phyloP scores from a whole-genome alignment of 306 rosid species.

The Glycine soja region DNA sequence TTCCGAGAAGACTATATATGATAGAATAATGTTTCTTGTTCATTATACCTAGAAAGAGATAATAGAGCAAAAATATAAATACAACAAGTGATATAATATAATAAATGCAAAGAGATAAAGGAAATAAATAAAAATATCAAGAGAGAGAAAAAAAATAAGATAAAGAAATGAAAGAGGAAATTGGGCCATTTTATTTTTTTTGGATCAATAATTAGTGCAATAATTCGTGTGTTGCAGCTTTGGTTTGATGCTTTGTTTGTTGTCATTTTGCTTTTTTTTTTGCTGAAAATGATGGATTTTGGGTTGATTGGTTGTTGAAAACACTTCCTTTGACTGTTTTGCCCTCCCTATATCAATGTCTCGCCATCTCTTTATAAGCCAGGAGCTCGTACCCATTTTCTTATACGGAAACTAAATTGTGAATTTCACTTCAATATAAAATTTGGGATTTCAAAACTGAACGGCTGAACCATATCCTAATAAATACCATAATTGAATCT shows the following conservation, averaged over 20 bases:
- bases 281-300: not conserved
- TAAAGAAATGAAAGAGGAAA: not conserved
- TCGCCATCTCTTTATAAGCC: constrained; percentile 36
- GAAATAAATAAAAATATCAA: no score
- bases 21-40: no score
- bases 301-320: not conserved
- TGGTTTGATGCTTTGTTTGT: constrained; percentile 35
- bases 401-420: not conserved
- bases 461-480: not conserved
- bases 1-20: no score
- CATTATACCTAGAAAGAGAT: no score
- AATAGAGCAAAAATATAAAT: no score
- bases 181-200: not conserved
- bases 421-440: not conserved
- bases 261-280: constrained; percentile 8
- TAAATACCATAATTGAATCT: not conserved
- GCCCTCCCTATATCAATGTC: not conserved
- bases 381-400: constrained; percentile 16
- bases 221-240: not conserved
- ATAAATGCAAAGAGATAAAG: no score
- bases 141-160: no score
- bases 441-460: not conserved
- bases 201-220: not conserved
- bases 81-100: no score
- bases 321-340: not conserved